A percentile compares a stretch with the other conserved stretches of the same genome.
Conservation (phyloP, 2,329 filamentous ascomycete genomes). For the Hirsutella thompsonii region DNA sequence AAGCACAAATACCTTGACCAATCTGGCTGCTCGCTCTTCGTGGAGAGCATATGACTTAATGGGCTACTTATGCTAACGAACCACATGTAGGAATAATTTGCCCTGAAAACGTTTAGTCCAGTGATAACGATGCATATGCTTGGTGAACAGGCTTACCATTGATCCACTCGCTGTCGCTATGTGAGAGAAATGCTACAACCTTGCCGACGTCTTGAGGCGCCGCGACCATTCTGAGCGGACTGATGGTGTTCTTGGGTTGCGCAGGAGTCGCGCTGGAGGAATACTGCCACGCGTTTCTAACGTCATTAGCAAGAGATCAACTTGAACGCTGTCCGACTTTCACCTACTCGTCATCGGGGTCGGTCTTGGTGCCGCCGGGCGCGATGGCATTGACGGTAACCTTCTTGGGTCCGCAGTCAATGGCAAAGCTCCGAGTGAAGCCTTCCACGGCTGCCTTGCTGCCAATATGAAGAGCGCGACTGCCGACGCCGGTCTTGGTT, state of each 20-base stretch:
- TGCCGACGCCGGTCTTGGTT: constrained; percentile 38
- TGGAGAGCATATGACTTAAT: no score
- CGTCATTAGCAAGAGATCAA: neutral
- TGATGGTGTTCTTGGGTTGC: constrained; percentile 30
- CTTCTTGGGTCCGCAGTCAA: constrained; percentile 53
- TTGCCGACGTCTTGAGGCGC: constrained; percentile 53
- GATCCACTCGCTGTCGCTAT: constrained; percentile 32
- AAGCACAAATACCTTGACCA: no score
- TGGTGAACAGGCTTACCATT: constrained; percentile 20
- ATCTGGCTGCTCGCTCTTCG: no score
- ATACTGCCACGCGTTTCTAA: constrained; percentile 27
- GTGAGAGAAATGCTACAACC: constrained; percentile 18
- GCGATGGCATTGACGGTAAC: constrained; percentile 57
- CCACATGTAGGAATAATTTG: no score
- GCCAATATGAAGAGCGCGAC: constrained; percentile 62
- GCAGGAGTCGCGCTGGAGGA: constrained; percentile 43
- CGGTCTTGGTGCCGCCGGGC: constrained; percentile 54
- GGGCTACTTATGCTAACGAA: no score
- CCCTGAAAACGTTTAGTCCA: no score
- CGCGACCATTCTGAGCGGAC: constrained; percentile 38
- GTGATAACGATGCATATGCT: no score
- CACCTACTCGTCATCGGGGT: constrained; percentile 36
- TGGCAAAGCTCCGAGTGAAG: constrained; percentile 63
- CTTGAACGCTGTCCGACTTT: neutral
- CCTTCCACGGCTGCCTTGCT: constrained; percentile 67